These are phyloP conservation scores for Wickerhamiella kazuoi DNA, from an alignment of 805 yeast genomes.

Conservation along the genomic window DNA sequence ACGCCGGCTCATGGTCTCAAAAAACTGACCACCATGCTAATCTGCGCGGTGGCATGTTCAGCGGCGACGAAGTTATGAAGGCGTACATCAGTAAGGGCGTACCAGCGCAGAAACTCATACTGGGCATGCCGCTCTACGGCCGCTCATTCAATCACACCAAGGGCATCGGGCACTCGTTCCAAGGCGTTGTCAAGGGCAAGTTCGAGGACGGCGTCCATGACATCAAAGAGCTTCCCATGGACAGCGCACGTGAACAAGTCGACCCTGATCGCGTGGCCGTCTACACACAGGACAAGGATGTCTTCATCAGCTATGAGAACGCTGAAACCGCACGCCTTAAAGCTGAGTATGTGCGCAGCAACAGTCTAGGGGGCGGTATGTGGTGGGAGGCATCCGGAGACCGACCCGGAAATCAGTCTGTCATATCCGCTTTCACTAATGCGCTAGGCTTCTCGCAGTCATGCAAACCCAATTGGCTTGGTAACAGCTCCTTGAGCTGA, in stretches of 20 bases:
- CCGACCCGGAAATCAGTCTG: constrained; percentile 14
- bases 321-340: constrained; percentile 34
- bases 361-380: constrained; percentile 63
- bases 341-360: constrained; percentile 35
- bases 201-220: constrained; percentile 35
- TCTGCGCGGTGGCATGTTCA: constrained; percentile 31
- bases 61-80: constrained; percentile 32
- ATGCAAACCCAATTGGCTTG: not conserved
- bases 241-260: constrained; percentile 28
- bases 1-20: constrained; percentile 59
- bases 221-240: constrained; percentile 37
- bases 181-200: constrained; percentile 26
- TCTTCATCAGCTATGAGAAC: constrained; percentile 52
- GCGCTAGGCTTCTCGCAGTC: not conserved
- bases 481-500: not conserved
- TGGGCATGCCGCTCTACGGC: constrained; percentile 88
- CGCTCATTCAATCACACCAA: constrained; percentile 30
- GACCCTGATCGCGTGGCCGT: constrained; percentile 40
- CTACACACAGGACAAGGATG: constrained; percentile 25
- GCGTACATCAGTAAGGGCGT: constrained; percentile 29
- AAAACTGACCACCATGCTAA: constrained; percentile 54
- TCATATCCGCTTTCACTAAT: constrained; percentile 11
- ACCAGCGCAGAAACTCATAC: constrained; percentile 32
- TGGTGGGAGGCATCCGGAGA: constrained; percentile 95
- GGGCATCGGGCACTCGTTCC: constrained; percentile 28